Percentiles rank a stretch among this genome's conserved stretches.
Evolutionary conservation across 768 basidiomycete genomes (phyloP).

Genomic region (Heimioporus sp.): DNA sequence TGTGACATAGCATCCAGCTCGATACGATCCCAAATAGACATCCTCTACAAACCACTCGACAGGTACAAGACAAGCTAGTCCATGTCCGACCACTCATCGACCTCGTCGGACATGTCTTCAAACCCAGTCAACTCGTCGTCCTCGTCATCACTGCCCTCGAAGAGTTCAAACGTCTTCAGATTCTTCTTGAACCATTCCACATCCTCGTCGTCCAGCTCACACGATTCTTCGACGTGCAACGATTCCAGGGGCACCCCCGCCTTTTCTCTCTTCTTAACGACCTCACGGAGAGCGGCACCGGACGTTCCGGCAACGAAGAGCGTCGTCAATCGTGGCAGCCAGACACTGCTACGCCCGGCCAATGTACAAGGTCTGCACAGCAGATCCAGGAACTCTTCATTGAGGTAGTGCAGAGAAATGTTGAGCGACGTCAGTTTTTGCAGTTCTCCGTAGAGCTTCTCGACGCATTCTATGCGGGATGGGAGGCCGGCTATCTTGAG

Average conservation of each 20-base stretch:
- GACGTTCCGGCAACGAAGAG: conserved; percentile 46
- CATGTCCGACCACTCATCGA: conserved; percentile 15
- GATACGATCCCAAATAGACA: no score
- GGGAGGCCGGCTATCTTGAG: conserved; percentile 54
- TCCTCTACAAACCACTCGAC: no score
- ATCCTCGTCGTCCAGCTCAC: conserved; percentile 40
- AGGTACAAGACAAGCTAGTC: background rate
- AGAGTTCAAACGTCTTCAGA: conserved; percentile 51
- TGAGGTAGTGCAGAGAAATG: conserved; percentile 36
- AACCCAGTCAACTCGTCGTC: conserved; percentile 22
- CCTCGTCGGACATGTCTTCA: conserved; percentile 18
- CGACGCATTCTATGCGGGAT: conserved; percentile 34
- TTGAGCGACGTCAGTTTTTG: conserved; percentile 43
- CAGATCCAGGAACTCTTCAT: conserved; percentile 24
- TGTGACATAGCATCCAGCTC: no score
- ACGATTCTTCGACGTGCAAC: conserved; percentile 45
- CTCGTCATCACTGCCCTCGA: conserved; percentile 54
- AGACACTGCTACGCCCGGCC: conserved; percentile 11
- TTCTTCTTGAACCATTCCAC: conserved; percentile 52
- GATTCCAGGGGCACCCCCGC: conserved; percentile 44
- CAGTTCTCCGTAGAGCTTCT: conserved; percentile 47
- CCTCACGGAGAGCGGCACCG: conserved; percentile 38
- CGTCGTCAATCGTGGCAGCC: conserved; percentile 51
- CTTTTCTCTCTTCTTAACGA: conserved; percentile 43
- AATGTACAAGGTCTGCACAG: conserved; percentile 6